phyloP scores from a whole-genome alignment of 1,284 basidiomycete genomes.

The Entoloma clypeatum region DNA sequence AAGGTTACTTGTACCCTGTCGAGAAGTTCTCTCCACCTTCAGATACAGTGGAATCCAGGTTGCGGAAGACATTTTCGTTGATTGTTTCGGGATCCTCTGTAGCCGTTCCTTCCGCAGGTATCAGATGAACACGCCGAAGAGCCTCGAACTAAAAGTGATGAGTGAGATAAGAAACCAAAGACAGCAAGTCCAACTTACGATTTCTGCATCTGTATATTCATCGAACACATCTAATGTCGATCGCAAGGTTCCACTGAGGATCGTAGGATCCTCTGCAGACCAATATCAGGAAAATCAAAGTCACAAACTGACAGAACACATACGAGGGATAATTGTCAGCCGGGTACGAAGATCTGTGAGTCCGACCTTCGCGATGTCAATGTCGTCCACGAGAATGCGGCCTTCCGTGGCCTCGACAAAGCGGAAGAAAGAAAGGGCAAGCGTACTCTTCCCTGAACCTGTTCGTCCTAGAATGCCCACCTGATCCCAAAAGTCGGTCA shows the following conservation, averaged over 20 bases:
- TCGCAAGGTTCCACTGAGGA: slow-evolving; percentile 83
- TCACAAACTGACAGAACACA: slow-evolving; percentile 23
- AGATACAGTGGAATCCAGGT: slow-evolving; percentile 80
- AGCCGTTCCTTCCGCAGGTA: slow-evolving; percentile 54
- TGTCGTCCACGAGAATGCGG: slow-evolving; percentile 80
- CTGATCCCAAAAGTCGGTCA: slow-evolving; percentile 23
- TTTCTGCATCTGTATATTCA: slow-evolving; percentile 84
- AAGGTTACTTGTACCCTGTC: slow-evolving; percentile 53
- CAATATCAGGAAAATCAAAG: slow-evolving; percentile 3
- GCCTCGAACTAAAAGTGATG: slow-evolving; percentile 70
- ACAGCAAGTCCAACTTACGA: slow-evolving; percentile 44
- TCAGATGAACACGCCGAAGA: slow-evolving; percentile 82
- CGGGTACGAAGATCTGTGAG: slow-evolving; percentile 81
- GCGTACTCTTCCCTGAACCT: slow-evolving; percentile 86
- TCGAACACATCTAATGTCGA: slow-evolving; percentile 89
- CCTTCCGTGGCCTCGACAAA: slow-evolving; percentile 89
- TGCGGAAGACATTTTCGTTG: slow-evolving; percentile 83
- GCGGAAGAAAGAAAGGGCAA: slow-evolving; percentile 93
- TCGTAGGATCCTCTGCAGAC: slow-evolving; percentile 82
- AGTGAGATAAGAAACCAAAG: slow-evolving; percentile 3
- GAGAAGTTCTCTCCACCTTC: slow-evolving; percentile 95
- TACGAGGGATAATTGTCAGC: slow-evolving; percentile 91
- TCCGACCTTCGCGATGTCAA: slow-evolving; percentile 86
- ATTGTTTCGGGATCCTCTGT: slow-evolving; percentile 53
- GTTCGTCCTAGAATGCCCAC: slow-evolving; percentile 89